Evolutionary conservation across 2,329 filamentous ascomycete genomes (phyloP).

Genomic region (Trichoderma guizhouense): DNA sequence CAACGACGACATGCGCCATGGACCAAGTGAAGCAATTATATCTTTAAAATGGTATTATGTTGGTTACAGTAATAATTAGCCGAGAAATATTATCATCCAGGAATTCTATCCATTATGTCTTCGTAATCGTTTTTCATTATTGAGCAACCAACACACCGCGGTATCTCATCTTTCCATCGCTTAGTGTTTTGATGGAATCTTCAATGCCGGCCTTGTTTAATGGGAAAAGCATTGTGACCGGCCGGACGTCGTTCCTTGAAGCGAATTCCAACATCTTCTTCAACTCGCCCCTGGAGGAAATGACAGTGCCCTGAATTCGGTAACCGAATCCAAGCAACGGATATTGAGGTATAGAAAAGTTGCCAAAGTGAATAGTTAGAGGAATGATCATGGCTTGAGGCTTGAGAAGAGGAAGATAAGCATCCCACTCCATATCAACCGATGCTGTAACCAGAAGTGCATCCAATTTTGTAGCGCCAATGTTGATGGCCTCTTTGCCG

Average conservation of each 20-base stretch:
- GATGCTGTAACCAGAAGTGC: not conserved
- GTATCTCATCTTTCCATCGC: not conserved
- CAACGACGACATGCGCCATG: not conserved
- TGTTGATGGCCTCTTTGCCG: not conserved
- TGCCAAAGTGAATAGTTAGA: not conserved
- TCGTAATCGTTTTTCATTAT: not conserved
- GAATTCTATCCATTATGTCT: not conserved
- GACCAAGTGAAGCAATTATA: not conserved
- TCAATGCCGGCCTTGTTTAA: not conserved
- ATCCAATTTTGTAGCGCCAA: not conserved
- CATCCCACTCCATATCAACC: not conserved
- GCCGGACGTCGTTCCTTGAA: not conserved
- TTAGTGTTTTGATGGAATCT: not conserved
- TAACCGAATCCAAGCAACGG: not conserved
- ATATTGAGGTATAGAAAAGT: not conserved
- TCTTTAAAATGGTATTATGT: not conserved
- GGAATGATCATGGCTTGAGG: not conserved
- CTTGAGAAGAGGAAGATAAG: not conserved
- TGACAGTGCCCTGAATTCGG: not conserved
- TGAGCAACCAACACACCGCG: not conserved
- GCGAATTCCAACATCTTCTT: not conserved
- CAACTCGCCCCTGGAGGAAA: not conserved
- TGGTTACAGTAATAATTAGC: not conserved
- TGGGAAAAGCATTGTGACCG: not conserved
- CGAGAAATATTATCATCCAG: no score